A percentile compares a stretch with the other conserved stretches of the same genome.
Conservation (phyloP, 129 eudicot species). For the Flaveria sonorensis region DNA sequence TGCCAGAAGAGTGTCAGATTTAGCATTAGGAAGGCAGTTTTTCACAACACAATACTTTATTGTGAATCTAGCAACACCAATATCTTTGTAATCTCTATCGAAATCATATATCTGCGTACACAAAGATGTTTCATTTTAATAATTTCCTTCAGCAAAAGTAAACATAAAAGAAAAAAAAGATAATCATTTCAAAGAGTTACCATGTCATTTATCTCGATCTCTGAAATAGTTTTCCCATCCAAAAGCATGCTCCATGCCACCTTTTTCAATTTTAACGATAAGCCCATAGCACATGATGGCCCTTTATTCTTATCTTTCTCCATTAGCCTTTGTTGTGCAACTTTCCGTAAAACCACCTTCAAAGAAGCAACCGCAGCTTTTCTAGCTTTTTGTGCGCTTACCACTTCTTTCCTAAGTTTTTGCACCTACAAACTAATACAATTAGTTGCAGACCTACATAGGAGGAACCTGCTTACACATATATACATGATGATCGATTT, state of each 20-base stretch:
- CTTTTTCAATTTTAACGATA: constrained; percentile 74
- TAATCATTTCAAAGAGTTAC: constrained; percentile 36
- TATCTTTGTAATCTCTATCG: constrained; percentile 89
- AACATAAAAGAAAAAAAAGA: not conserved
- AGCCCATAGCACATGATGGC: constrained; percentile 88
- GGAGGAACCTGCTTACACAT: constrained; percentile 7
- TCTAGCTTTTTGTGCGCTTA: constrained; percentile 58
- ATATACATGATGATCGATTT: not conserved
- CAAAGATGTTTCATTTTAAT: constrained; percentile 22
- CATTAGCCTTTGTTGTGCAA: constrained; percentile 69
- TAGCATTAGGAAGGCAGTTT: constrained; percentile 83
- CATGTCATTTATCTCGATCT: constrained; percentile 93
- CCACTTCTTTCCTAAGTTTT: constrained; percentile 66
- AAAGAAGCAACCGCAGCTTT: constrained; percentile 73
- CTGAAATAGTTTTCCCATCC: constrained; percentile 90
- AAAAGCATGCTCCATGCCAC: constrained; percentile 95
- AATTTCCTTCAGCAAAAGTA: not conserved
- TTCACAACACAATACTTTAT: constrained; percentile 76
- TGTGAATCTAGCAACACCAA: constrained; percentile 89
- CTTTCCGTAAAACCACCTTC: constrained; percentile 75
- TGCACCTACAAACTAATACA: constrained; percentile 50
- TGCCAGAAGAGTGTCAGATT: constrained; percentile 84
- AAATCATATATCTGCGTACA: constrained; percentile 79
- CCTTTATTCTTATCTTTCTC: constrained; percentile 94
- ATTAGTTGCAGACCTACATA: not conserved